Evolutionary conservation across 73 alveolate genomes (phyloP).

Genomic region (Paramecium sexaurelia): DNA sequence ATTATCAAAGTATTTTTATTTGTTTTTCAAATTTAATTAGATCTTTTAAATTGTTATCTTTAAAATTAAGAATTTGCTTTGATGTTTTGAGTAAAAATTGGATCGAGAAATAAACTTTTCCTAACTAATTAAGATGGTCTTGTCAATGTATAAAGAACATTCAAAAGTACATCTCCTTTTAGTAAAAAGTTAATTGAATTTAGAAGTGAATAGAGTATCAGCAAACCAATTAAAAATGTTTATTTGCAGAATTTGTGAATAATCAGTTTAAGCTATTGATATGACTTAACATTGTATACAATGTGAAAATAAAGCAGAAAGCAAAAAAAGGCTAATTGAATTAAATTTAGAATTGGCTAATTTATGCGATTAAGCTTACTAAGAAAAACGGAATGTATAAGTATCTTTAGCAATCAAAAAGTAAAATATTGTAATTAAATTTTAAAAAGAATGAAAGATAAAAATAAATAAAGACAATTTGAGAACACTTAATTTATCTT

Average conservation of each 20-base stretch:
- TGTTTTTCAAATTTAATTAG: background rate
- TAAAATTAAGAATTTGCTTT: background rate
- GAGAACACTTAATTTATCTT: background rate
- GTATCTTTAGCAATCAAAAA: background rate
- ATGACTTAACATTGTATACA: slow-evolving; percentile 17
- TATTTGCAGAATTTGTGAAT: slow-evolving; percentile 53
- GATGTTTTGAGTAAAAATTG: background rate
- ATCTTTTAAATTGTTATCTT: background rate
- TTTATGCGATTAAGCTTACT: background rate
- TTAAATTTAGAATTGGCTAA: slow-evolving; percentile 37
- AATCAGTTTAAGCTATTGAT: background rate
- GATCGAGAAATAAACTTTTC: background rate
- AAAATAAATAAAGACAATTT: background rate
- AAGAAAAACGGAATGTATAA: slow-evolving; percentile 1
- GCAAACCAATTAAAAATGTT: background rate
- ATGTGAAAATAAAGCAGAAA: slow-evolving; percentile 33
- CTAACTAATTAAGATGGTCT: background rate
- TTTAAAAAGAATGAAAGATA: background rate
- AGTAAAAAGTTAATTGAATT: background rate
- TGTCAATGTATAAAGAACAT: background rate
- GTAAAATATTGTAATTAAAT: background rate
- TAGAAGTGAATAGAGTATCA: background rate
- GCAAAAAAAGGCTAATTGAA: slow-evolving; percentile 20
- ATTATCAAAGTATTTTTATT: background rate
- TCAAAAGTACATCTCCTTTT: slow-evolving; percentile 2